Conservation (phyloP, 441 rosid genomes). For the Bocquillonia castaneifolia region DNA sequence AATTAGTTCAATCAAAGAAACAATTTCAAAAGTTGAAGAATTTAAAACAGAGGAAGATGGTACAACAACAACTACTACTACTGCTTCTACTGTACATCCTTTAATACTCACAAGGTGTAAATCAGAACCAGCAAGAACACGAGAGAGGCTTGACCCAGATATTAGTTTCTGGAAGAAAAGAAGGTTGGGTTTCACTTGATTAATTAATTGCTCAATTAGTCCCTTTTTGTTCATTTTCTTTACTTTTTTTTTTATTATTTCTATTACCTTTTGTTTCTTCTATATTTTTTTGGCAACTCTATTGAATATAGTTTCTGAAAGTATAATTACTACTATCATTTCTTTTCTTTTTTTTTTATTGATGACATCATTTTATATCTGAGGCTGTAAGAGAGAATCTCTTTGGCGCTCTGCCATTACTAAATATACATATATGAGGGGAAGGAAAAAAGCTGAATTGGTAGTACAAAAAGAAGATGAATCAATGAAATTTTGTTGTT, state of each 20-base stretch:
- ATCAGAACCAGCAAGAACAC: conserved; percentile 77
- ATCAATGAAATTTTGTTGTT: not conserved
- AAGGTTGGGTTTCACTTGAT: conserved; percentile 58
- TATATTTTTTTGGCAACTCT: conserved; percentile 18
- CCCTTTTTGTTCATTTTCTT: not conserved
- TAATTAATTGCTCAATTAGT: conserved; percentile 19
- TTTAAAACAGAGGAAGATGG: conserved; percentile 21
- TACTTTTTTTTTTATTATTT: not conserved
- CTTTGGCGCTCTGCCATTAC: conserved; percentile 32
- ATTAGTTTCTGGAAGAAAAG: conserved; percentile 40
- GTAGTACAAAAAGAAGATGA: conserved; percentile 19
- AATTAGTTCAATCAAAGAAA: conserved; percentile 20
- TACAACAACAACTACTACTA: too few relatives aligned
- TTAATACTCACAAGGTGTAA: conserved; percentile 58
- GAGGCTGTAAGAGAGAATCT: conserved; percentile 44
- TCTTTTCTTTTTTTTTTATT: not conserved
- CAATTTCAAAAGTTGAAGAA: conserved; percentile 24
- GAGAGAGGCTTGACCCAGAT: conserved; percentile 44
- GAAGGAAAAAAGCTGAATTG: conserved; percentile 7
- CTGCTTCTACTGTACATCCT: conserved; percentile 25
- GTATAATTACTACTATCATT: conserved; percentile 3
- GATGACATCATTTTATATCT: conserved; percentile 1
- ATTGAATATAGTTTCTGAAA: conserved; percentile 26
- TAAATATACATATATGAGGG: not conserved
- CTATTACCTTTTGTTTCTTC: not conserved